phyloP scores from a whole-genome alignment of 2,329 filamentous ascomycete species.

The Colletotrichum tofieldiae region DNA sequence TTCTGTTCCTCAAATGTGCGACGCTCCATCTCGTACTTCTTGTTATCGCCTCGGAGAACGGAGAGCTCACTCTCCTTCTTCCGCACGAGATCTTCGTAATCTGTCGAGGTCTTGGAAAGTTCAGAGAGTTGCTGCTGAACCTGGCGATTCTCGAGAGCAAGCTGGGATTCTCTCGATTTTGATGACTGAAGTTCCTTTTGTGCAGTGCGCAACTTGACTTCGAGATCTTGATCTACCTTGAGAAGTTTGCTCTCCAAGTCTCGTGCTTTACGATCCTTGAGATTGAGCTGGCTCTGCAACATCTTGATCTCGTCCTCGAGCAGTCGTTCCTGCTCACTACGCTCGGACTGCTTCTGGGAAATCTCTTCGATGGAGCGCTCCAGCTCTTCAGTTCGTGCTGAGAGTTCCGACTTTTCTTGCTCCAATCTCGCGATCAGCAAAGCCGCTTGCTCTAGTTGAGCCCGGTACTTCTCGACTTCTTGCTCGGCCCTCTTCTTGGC shows the following conservation, averaged over 20 bases:
- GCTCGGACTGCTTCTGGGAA: conserved; percentile 78
- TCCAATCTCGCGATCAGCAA: conserved; percentile 89
- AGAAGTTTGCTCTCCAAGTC: conserved; percentile 90
- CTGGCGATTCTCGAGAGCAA: conserved; percentile 84
- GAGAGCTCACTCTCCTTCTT: conserved; percentile 95
- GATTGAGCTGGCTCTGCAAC: conserved; percentile 88
- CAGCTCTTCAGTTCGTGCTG: conserved; percentile 76
- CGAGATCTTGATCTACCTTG: conserved; percentile 89
- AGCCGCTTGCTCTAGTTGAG: conserved; percentile 92
- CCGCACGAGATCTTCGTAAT: conserved; percentile 93
- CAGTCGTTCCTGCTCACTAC: conserved; percentile 81
- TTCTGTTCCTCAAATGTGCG: conserved; percentile 85
- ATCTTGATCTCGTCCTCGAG: conserved; percentile 90
- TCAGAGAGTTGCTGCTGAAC: conserved; percentile 89
- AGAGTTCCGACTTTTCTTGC: conserved; percentile 84
- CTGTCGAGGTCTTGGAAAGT: conserved; percentile 90
- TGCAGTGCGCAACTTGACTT: conserved; percentile 84
- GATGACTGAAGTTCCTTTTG: conserved; percentile 85
- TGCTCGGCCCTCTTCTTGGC: conserved; percentile 92
- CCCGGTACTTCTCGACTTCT: conserved; percentile 83
- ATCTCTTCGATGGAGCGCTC: conserved; percentile 81
- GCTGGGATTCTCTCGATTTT: conserved; percentile 81
- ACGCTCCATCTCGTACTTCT: conserved; percentile 86
- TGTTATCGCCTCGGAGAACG: conserved; percentile 87
- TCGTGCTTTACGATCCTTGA: conserved; percentile 91